Evolutionary conservation across 2,329 filamentous ascomycete species (phyloP), one percentile per base, ranked within the genome.

Genomic region (Calonectria pseudoturangicola): DNA sequence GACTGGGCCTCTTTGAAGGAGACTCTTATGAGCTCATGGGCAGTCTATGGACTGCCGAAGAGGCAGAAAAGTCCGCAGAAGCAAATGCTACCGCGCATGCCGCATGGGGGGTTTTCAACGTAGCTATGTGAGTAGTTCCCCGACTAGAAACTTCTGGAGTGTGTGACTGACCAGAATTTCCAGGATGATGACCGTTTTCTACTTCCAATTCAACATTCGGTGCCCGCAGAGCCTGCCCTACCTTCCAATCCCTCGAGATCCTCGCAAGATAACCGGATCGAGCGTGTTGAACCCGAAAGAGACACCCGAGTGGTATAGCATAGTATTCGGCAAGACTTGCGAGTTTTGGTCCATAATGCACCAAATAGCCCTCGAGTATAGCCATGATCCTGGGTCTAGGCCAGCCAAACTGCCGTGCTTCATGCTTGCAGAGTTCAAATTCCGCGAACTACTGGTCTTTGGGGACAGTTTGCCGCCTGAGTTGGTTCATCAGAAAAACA

Each of bases 361-460:
- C 21, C 80, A 80, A 9, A 80, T 82, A n/a, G 71, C 73, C 41
- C 21, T 82, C 65, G 76, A 73, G 43, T 84, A 84, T 33, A 72
- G 79, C 6, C 73, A 76, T 2, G 71, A 73, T 18, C 48, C 21
- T 16, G 28, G 71, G 71, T 33, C 68, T 54, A 43, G 15, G n/a
- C 4, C 75, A 65, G 2, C 54, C 68, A 50, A 3, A 41, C 68
- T n/a, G 60, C 54, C 58, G 27, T 73, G 30, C 2, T 68, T 82
- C 3, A 72, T 73, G 9, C 81, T 84, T 58, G 81, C 82, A 1
- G 84, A 86, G 71, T 79, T 79, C 50, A 84, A 83, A 25, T 86
- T 82, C 66, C 83, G 83, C 6, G 83, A 86, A 71, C 76, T 87
- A 0, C 76, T 87, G 16, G 80, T 81, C 1, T 86, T 84, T 84